A percentile compares a stretch with the other conserved stretches of the same genome.
Evolutionary conservation across 495 filamentous ascomycete genomes (phyloP).

Genomic region (Beverwykella pulmonaria): DNA sequence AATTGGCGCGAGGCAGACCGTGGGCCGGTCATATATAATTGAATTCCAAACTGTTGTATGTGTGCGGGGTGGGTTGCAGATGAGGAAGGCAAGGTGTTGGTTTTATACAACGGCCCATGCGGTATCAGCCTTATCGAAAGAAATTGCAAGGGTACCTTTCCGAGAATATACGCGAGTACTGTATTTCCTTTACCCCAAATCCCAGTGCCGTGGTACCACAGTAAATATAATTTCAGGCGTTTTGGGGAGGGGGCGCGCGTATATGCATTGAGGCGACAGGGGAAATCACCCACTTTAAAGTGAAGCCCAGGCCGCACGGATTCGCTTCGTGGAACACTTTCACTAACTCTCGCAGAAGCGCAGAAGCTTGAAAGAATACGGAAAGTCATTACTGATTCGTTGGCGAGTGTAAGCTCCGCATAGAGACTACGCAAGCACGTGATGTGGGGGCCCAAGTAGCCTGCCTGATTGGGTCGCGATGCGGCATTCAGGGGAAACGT

Average conservation of each 20-base stretch:
- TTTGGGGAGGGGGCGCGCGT: not conserved
- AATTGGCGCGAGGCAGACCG: too few species aligned
- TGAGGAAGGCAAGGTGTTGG: not conserved
- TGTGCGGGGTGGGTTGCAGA: not conserved
- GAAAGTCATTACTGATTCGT: not conserved
- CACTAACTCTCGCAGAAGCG: not conserved
- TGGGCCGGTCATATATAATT: too few species aligned
- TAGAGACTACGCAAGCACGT: not conserved
- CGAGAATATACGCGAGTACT: too few species aligned
- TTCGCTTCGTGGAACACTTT: not conserved
- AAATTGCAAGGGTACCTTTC: too few species aligned
- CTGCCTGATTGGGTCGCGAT: not conserved
- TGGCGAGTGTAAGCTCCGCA: not conserved
- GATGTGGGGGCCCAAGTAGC: not conserved
- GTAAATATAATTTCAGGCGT: not conserved
- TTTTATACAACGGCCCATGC: not conserved
- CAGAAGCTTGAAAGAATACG: not conserved
- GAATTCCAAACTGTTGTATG: too few species aligned
- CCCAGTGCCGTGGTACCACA: not conserved
- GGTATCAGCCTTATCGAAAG: not conserved
- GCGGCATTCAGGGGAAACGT: not conserved
- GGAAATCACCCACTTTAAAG: not conserved
- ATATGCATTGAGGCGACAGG: not conserved
- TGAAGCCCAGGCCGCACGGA: not conserved
- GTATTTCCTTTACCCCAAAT: not conserved